Conservation (phyloP, 2,329 filamentous ascomycete genomes). For the Pyrenophora tritici-repentis region DNA sequence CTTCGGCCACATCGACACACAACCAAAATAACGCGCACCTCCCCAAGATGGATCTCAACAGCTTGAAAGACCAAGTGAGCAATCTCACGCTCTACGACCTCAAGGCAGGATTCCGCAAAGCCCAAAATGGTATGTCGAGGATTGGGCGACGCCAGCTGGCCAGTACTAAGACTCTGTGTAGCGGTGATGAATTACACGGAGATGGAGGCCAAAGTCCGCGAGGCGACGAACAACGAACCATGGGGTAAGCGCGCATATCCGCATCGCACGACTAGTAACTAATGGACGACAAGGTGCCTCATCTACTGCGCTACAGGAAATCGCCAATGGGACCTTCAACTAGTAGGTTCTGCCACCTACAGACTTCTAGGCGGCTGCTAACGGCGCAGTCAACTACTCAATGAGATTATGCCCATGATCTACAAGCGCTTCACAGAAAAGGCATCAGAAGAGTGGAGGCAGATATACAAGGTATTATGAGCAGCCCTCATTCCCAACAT, state of each 20-base stretch:
- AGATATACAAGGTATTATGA: constrained; percentile 86
- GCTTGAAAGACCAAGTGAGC: constrained; percentile 82
- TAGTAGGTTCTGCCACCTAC: constrained; percentile 67
- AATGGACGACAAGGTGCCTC: constrained; percentile 62
- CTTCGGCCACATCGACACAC: constrained; percentile 4
- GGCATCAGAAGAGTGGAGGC: constrained; percentile 95
- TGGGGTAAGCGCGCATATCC: constrained; percentile 77
- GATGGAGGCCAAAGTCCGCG: constrained; percentile 72
- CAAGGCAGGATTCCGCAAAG: constrained; percentile 92
- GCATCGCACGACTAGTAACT: constrained; percentile 8
- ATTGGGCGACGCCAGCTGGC: constrained; percentile 21
- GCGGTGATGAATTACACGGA: constrained; percentile 98
- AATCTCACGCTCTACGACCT: constrained; percentile 93
- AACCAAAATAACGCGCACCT: constrained; percentile 8
- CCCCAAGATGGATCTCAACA: constrained; percentile 79
- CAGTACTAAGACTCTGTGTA: constrained; percentile 50
- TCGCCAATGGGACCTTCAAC: constrained; percentile 95
- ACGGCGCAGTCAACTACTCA: constrained; percentile 78
- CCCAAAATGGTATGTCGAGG: constrained; percentile 81
- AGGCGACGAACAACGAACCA: constrained; percentile 98
- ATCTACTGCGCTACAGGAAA: constrained; percentile 92
- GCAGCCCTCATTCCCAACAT: neutral
- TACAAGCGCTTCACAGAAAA: constrained; percentile 99
- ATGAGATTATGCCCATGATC: constrained; percentile 99
- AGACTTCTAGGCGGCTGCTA: constrained; percentile 14